Percentiles rank a stretch among this genome's conserved stretches.
Evolutionary conservation across 148 eudicot genomes (phyloP).

Genomic region (Rhododendron ferrugineum): DNA sequence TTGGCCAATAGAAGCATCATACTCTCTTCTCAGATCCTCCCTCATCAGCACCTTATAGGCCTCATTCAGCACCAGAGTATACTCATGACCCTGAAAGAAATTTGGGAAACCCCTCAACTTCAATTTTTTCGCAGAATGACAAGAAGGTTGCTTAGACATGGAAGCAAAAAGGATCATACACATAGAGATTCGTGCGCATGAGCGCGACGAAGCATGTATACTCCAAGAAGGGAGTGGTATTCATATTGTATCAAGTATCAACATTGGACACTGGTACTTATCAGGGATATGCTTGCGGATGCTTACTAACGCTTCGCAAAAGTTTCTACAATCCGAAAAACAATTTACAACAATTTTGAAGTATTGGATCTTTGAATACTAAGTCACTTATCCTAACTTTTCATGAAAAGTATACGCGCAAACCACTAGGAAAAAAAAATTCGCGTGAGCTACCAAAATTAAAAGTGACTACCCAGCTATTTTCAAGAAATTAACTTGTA

Average conservation of each 20-base stretch:
- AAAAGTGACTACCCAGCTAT: too few species aligned
- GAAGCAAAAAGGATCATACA: neutral
- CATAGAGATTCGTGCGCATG: neutral
- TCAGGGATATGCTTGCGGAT: neutral
- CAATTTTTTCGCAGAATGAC: neutral
- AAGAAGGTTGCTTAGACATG: neutral
- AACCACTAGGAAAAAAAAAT: neutral
- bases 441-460: too few species aligned
- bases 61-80: conserved; percentile 41
- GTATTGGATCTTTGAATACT: neutral
- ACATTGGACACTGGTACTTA: neutral
- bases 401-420: neutral
- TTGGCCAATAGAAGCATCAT: conserved; percentile 44
- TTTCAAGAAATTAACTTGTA: too few species aligned
- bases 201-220: neutral
- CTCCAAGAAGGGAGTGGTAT: neutral
- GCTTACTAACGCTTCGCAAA: neutral
- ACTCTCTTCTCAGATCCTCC: conserved; percentile 41
- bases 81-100: conserved; percentile 46
- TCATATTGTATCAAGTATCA: neutral
- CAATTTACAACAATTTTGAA: neutral
- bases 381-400: neutral
- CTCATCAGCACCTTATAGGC: conserved; percentile 47
- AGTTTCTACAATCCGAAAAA: neutral
- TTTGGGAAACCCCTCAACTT: neutral